Evolutionary conservation across 306 rosid species (phyloP), one percentile per base, ranked within the genome.

Genomic region (Ziziphus jujuba): DNA sequence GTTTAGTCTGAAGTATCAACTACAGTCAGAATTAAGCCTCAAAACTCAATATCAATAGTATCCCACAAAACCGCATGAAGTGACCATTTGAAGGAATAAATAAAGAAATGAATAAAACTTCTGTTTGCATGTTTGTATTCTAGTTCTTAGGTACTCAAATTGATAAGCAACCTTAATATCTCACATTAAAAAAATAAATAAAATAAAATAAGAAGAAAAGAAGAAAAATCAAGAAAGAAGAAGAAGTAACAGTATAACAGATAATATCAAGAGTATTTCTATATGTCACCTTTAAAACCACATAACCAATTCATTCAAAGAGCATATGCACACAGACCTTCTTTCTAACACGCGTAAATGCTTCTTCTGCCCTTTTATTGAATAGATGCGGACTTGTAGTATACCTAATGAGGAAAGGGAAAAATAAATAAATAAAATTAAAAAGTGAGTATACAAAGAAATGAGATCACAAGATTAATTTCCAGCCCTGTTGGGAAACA

Each of bases 381-480:
- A 93, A 90, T 43, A 93, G 83, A 75, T 93, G 98, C 2, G 98
- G 98, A 69, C 98, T 93, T 66, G 98, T 93, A 51, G 98, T 93
- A 79, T 92, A 90, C 86, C 98, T 90, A 69, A 49, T 59, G 21
- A 31, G 38, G 52, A 48, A 59, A 31, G 38, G 52, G 57, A 59
- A 16, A 45, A 25, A 53, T 54, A 58, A n/a, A n/a, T n/a, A n/a
- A n/a, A 12, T 34, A 21, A 50, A 14, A 63, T 31, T 31, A 3
- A 65, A 34, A 16, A 69, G 10, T 58, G 31, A 52, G 56, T 19
- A 48, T 15, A 65, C 19, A 23, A 2, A 5, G 20, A 50, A 50
- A 7, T 35, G 22, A 67, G 55, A 67, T 45, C 60, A 67, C 52
- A 36, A 58, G 44, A 45, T 68, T 48, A 36, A 59, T 47, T 22